Conservation (phyloP, 768 basidiomycete genomes). For the Dendrothele bispora region DNA sequence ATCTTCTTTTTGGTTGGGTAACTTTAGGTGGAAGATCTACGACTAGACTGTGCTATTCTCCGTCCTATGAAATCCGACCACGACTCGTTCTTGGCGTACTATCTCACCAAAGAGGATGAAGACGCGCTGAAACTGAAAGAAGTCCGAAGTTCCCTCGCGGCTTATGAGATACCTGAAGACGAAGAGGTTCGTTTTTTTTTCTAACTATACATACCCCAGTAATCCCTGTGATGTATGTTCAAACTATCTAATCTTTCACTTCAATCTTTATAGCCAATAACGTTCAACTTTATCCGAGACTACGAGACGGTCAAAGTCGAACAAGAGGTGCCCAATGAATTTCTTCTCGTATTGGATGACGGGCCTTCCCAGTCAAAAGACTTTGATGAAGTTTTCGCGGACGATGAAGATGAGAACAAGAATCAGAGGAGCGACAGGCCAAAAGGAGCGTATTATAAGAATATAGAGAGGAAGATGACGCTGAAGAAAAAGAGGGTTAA, state of each 20-base stretch:
- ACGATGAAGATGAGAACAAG: constrained; percentile 21
- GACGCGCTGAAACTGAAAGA: constrained; percentile 67
- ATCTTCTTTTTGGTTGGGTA: not conserved
- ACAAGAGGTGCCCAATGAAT: constrained; percentile 84
- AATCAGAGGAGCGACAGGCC: constrained; percentile 24
- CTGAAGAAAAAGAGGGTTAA: constrained; percentile 83
- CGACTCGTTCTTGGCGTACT: constrained; percentile 85
- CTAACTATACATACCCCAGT: not conserved
- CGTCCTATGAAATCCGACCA: constrained; percentile 88
- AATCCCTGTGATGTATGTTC: not conserved
- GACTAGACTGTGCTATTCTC: constrained; percentile 82
- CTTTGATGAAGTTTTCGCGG: constrained; percentile 35
- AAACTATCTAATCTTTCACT: not conserved
- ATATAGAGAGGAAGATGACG: constrained; percentile 85
- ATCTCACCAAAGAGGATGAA: constrained; percentile 76
- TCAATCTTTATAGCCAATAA: constrained; percentile 48
- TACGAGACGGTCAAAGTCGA: constrained; percentile 88
- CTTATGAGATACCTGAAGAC: constrained; percentile 50
- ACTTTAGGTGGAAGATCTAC: constrained; percentile 68
- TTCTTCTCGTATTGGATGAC: constrained; percentile 72
- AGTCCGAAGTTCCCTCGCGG: constrained; percentile 40
- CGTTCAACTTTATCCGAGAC: constrained; percentile 78
- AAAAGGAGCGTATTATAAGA: constrained; percentile 86
- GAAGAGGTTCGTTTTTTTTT: constrained; percentile 45
- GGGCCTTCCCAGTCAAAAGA: constrained; percentile 37